Evolutionary conservation across 2,329 filamentous ascomycete genomes (phyloP), one percentile per base, ranked within the genome.

Genomic region (Nakataea oryzae): DNA sequence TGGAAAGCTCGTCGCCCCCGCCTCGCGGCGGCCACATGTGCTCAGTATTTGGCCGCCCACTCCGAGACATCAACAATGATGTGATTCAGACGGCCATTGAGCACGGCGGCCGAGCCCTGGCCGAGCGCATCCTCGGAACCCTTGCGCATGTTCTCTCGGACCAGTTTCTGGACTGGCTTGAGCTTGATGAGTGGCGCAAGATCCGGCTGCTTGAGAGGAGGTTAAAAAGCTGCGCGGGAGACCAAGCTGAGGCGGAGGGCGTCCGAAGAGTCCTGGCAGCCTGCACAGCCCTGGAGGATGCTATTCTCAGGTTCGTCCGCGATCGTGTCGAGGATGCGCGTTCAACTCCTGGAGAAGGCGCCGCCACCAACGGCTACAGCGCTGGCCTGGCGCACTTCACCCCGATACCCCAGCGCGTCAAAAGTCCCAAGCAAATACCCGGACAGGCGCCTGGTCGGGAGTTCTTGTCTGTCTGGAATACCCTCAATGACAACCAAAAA

Each of bases 51-150:
- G 79, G 81, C 50, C 79, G 84, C 32, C 72, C 70, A 12, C 67
- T 84, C 2, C 79, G 80, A 12, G 83, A 86, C 62, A 79, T 83
- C 61, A 76, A 83, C 61, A 73, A 76, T 14, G 85, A 86, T 61
- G 73, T 80, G 3, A 78, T 86, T 2, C 81, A 99, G 65, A 71
- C 70, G 41, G 67, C 71, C 8, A 63, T 74, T 11, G 71, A 72
- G 57, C 84, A 87, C 68, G 84, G 84, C 9, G 81, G 81, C 27
- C 78, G 78, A 29, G 76, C 75, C 11, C 75, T 87, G 54, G 70
- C 79, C 2, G 79, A 81, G 12, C 75, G 82, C 9, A 72, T 85
- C 21, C 66, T 61, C 13, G 65, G 27, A 26, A 66, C 68, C 3
- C 63, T 72, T 58, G 66, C 71, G 12, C 65, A 70, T 26, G 70